Conservation (phyloP, 139 green algal genomes). For the Micractinium sp. region DNA sequence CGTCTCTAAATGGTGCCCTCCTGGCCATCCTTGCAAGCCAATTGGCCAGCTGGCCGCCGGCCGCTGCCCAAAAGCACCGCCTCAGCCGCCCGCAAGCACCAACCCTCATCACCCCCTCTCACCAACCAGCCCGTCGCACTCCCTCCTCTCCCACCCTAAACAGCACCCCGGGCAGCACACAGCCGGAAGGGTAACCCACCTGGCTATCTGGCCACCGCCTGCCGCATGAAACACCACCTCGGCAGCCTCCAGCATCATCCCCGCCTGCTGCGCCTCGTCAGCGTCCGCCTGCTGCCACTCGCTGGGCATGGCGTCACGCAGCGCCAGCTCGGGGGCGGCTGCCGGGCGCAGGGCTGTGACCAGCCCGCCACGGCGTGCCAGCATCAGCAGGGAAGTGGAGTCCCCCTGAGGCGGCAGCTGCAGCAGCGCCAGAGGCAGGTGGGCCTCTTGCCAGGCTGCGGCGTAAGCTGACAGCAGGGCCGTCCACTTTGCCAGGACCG, state of each 20-base stretch:
- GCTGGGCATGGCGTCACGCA: neutral
- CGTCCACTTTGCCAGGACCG: neutral
- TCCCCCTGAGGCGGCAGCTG: conserved; percentile 8
- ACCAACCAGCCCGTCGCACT: too few species aligned
- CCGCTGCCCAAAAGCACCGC: too few species aligned
- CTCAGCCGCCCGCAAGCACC: too few species aligned
- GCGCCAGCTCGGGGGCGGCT: neutral
- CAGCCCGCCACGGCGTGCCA: conserved; percentile 8
- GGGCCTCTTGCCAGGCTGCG: neutral
- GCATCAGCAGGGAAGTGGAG: neutral
- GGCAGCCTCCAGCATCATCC: neutral
- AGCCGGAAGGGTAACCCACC: neutral
- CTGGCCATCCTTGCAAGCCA: too few species aligned
- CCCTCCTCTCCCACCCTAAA: too few species aligned
- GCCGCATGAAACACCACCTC: neutral
- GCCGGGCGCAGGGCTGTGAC: neutral
- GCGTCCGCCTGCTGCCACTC: neutral
- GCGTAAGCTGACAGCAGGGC: conserved; percentile 6
- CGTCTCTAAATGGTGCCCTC: too few species aligned
- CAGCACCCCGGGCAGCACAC: too few species aligned
- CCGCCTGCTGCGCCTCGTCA: neutral
- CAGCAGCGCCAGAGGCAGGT: conserved; percentile 28
- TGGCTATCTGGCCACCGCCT: conserved; percentile 1
- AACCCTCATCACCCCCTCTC: too few species aligned
- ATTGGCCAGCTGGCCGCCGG: too few species aligned